Evolutionary conservation across 2,329 filamentous ascomycete species (phyloP), one percentile per base, ranked within the genome.

Genomic region (Epichloe uncinata): DNA sequence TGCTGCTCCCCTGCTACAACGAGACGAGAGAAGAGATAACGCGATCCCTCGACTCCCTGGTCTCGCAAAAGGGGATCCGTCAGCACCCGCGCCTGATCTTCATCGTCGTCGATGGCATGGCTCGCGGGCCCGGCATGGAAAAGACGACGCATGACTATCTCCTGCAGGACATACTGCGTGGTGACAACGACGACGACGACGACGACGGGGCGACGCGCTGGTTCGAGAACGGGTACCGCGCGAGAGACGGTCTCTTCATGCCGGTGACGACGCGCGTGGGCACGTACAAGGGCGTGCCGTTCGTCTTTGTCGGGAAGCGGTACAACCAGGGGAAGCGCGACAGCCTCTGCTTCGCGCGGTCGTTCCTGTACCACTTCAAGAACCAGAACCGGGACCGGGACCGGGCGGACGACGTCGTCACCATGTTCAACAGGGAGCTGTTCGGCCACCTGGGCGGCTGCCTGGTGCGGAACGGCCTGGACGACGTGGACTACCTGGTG

Each of bases 241-340:
- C 70, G 0, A 68, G 71, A 45, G 71, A 73, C 34, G 69, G 70
- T 0, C 60, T 69, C 20, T 68, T 68, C 38, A 73, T 73, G 70
- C 69, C 71, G 5, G 65, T 72, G 47, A 68, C 66, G 49, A 63
- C 70, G 5, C 65, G 69, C 20, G 68, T 62, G 0, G 73, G 73
- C 0, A 62, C 57, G 35, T 74, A 73, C 60, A 69, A 68, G 54
- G 71, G 68, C 1, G 54, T 73, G 0, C 71, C 72, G 0, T 74
- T 70, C 50, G 60, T 73, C 33, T 69, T 72, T 50, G 69, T 75
- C 37, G 69, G 72, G 44, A 75, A 75, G 56, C 62, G 68, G 13
- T 68, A 72, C 57, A 74, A 73, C 57, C 70, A 73, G 53, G 72
- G 71, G 36, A 75, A 74, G 58, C 65, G 71, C 2, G 73, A 75